A percentile compares a stretch with the other conserved stretches of the same genome.
These are phyloP conservation scores for Zygosaccharomyces kombuchaensis DNA, from an alignment of 805 yeast species.

Conservation along the genomic window DNA sequence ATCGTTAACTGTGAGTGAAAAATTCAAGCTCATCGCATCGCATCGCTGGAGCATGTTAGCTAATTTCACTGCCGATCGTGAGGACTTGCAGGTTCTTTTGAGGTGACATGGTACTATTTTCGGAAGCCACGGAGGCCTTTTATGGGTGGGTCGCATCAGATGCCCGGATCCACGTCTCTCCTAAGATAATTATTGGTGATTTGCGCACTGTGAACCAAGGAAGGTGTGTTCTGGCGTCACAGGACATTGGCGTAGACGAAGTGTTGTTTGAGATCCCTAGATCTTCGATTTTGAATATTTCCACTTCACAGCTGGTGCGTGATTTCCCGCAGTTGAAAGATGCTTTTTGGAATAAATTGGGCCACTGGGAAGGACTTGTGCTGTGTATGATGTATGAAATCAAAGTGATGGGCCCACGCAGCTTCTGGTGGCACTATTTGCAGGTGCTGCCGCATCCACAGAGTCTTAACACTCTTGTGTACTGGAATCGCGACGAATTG, in stretches of 20 bases:
- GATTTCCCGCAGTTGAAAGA: slow-evolving; percentile 33
- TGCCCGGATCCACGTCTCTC: slow-evolving; percentile 46
- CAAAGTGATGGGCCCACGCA: slow-evolving; percentile 39
- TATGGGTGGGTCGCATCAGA: slow-evolving; percentile 41
- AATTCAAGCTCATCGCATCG: slow-evolving; percentile 16
- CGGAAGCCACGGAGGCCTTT: slow-evolving; percentile 39
- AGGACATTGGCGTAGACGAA: slow-evolving; percentile 59
- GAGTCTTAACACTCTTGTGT: slow-evolving; percentile 65
- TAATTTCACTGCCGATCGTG: neutral
- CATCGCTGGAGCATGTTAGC: neutral
- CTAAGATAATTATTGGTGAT: slow-evolving; percentile 59
- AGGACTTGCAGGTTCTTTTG: neutral
- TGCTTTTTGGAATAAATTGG: slow-evolving; percentile 38
- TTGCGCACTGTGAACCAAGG: slow-evolving; percentile 61
- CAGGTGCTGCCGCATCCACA: slow-evolving; percentile 55
- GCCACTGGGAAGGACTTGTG: slow-evolving; percentile 78
- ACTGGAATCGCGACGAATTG: slow-evolving; percentile 68
- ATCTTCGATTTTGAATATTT: slow-evolving; percentile 50
- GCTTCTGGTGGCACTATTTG: slow-evolving; percentile 70
- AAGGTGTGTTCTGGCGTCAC: slow-evolving; percentile 65
- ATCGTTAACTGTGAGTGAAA: slow-evolving; percentile 12
- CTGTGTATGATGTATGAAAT: slow-evolving; percentile 62
- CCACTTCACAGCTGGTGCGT: slow-evolving; percentile 46
- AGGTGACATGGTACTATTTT: slow-evolving; percentile 20
- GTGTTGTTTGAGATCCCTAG: slow-evolving; percentile 68